Conservation (phyloP, 2,329 filamentous ascomycete species). For the Aspergillus sp. region DNA sequence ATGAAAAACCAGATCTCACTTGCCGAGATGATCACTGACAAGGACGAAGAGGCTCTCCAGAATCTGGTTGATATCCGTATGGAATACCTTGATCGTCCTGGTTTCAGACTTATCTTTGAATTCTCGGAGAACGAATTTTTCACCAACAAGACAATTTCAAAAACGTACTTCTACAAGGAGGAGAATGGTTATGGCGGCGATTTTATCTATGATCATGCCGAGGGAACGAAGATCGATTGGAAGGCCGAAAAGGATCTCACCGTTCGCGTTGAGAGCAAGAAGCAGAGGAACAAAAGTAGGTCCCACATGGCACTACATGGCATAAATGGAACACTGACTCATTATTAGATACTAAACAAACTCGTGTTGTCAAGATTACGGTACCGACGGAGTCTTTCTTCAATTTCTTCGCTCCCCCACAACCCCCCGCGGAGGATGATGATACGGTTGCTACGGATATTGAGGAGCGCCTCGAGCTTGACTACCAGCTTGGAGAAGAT, state of each 20-base stretch:
- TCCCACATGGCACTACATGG: constrained; percentile 12
- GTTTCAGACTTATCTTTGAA: constrained; percentile 97
- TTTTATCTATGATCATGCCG: constrained; percentile 99
- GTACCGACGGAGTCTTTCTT: constrained; percentile 98
- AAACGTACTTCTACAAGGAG: constrained; percentile 99
- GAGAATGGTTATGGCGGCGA: constrained; percentile 98
- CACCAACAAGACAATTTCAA: constrained; percentile 93
- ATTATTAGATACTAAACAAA: constrained; percentile 89
- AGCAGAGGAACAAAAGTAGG: constrained; percentile 99
- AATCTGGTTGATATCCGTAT: constrained; percentile 90
- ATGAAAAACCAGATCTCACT: constrained; percentile 99
- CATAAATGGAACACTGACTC: not conserved
- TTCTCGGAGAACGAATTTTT: constrained; percentile 96
- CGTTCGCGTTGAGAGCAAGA: constrained; percentile 95
- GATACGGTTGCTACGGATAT: constrained; percentile 80
- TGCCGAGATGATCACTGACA: constrained; percentile 97
- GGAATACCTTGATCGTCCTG: constrained; percentile 98
- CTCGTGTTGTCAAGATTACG: constrained; percentile 97
- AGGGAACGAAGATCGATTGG: constrained; percentile 98
- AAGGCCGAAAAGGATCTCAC: constrained; percentile 90
- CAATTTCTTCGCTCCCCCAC: constrained; percentile 98
- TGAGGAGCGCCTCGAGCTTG: constrained; percentile 94
- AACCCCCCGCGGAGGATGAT: constrained; percentile 71
- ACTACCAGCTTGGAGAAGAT: constrained; percentile 98
- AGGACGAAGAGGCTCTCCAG: constrained; percentile 91